Evolutionary conservation across 2,329 filamentous ascomycete genomes (phyloP).

Genomic region (Ploettnerulaceae sp.): DNA sequence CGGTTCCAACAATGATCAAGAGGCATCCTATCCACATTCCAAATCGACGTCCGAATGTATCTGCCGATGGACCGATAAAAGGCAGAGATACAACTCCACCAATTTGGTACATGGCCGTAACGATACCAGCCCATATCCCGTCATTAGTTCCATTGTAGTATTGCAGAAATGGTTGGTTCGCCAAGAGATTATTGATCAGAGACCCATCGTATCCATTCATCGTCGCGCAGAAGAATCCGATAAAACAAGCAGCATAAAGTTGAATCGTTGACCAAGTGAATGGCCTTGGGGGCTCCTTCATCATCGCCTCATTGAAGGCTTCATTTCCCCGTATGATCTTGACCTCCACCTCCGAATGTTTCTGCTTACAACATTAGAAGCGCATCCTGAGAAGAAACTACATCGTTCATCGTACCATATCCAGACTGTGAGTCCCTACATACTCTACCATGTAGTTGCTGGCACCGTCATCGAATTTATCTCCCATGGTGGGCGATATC

Average conservation of each 20-base stretch:
- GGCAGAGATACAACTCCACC: constrained; percentile 44
- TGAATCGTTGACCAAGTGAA: constrained; percentile 37
- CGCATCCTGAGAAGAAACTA: neutral
- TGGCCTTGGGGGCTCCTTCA: constrained; percentile 46
- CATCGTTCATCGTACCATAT: constrained; percentile 16
- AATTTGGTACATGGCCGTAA: constrained; percentile 47
- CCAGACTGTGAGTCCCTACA: constrained; percentile 7
- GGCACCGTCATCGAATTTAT: constrained; percentile 12
- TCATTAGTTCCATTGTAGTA: constrained; percentile 38
- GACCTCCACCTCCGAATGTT: constrained; percentile 31
- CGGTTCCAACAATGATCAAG: constrained; percentile 41
- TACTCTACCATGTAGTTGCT: constrained; percentile 16
- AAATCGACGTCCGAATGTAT: constrained; percentile 42
- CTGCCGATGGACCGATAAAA: constrained; percentile 42
- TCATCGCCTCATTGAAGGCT: constrained; percentile 37
- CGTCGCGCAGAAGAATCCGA: constrained; percentile 45
- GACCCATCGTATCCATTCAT: constrained; percentile 49
- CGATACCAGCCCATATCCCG: constrained; percentile 44
- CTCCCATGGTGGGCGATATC: constrained; percentile 12
- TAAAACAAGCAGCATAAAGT: constrained; percentile 40
- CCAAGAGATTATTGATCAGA: constrained; percentile 43
- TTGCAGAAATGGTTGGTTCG: constrained; percentile 38
- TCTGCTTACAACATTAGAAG: constrained; percentile 17
- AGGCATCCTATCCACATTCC: constrained; percentile 43
- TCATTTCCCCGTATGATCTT: constrained; percentile 41